A percentile compares a stretch with the other conserved stretches of the same genome.
Evolutionary conservation across 2,329 filamentous ascomycete genomes (phyloP).

Genomic region (Verticillium nubilum): DNA sequence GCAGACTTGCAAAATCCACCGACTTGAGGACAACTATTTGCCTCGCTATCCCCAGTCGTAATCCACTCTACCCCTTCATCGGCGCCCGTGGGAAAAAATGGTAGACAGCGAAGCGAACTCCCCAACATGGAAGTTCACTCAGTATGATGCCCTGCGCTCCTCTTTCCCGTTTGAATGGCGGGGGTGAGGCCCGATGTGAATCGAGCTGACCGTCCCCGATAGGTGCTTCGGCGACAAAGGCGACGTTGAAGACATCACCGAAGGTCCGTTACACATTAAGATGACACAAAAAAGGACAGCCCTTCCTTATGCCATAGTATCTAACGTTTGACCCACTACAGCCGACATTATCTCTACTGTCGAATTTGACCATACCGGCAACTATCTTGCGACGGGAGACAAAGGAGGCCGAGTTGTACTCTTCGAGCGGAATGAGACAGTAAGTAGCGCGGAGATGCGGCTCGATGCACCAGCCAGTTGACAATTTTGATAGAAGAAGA

Average conservation of each 20-base stretch:
- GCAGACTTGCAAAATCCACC: neutral
- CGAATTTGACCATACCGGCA: constrained; percentile 85
- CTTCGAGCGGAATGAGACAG: constrained; percentile 93
- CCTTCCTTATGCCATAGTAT: neutral
- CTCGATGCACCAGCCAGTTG: neutral
- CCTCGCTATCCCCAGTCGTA: neutral
- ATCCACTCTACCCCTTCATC: neutral
- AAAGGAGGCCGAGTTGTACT: constrained; percentile 82
- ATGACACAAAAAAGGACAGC: neutral
- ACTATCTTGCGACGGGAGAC: constrained; percentile 85
- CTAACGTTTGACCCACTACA: constrained; percentile 22
- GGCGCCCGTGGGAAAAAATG: constrained; percentile 58
- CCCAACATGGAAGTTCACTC: constrained; percentile 99
- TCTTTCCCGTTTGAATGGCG: constrained; percentile 7
- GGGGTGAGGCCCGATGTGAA: neutral
- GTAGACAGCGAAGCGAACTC: constrained; percentile 91
- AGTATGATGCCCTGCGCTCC: constrained; percentile 52
- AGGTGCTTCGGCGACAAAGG: constrained; percentile 99
- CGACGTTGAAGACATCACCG: constrained; percentile 97
- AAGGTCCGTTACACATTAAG: constrained; percentile 51
- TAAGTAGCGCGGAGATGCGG: constrained; percentile 37
- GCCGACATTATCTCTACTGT: constrained; percentile 90
- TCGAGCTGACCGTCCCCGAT: constrained; percentile 8
- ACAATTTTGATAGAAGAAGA: constrained; percentile 74
- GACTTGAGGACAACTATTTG: neutral